phyloP scores from a whole-genome alignment of 2,329 filamentous ascomycete species.

The Aspergillus sp. region DNA sequence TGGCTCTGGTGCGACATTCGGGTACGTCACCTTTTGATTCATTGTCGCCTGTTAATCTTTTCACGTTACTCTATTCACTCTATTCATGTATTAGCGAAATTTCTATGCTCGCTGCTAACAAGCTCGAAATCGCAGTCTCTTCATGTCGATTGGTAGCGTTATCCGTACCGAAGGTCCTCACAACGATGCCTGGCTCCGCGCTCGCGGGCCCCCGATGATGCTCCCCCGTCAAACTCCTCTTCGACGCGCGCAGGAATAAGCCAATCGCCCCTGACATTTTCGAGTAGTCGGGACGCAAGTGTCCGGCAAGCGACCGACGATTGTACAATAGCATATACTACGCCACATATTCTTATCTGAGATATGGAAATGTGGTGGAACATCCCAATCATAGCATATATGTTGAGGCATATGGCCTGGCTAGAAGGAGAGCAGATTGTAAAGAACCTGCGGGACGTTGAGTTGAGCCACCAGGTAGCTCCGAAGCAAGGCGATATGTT shows the following conservation, averaged over 20 bases:
- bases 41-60: neutral
- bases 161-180: constrained; percentile 88
- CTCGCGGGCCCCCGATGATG: constrained; percentile 73
- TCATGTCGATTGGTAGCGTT: constrained; percentile 98
- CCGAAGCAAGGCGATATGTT: constrained; percentile 13
- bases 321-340: constrained; percentile 34
- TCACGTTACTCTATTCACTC: too few species aligned
- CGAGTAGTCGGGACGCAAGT: neutral
- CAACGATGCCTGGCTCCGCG: constrained; percentile 72
- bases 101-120: neutral
- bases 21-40: constrained; percentile 58
- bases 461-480: constrained; percentile 8
- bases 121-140: constrained; percentile 60
- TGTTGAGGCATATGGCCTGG: neutral
- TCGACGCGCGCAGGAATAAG: constrained; percentile 33
- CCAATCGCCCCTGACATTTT: neutral
- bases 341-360: constrained; percentile 4
- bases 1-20: constrained; percentile 91
- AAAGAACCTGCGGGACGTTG: constrained; percentile 17
- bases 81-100: neutral
- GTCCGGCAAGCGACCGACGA: constrained; percentile 12
- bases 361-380: neutral
- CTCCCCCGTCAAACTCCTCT: constrained; percentile 48
- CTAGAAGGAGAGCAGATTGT: constrained; percentile 13
- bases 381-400: constrained; percentile 2